These are phyloP conservation scores for Fusarium stilboides DNA, from an alignment of 2,329 filamentous ascomycete genomes.

Conservation along the genomic window DNA sequence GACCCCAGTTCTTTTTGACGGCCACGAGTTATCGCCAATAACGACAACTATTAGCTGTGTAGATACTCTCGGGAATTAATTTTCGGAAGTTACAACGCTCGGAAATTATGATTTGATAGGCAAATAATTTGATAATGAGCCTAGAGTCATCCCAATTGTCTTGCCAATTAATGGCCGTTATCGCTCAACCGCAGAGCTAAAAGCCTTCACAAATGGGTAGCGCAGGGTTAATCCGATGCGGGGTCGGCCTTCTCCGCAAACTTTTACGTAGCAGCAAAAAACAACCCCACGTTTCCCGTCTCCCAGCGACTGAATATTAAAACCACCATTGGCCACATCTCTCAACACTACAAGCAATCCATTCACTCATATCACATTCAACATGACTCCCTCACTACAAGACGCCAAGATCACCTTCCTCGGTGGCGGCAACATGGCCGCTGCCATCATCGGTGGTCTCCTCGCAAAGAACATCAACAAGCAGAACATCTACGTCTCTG, in stretches of 20 bases:
- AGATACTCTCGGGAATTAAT: no score
- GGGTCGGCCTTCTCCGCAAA: conserved; percentile 36
- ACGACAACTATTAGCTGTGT: no score
- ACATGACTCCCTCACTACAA: conserved; percentile 51
- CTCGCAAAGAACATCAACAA: conserved; percentile 60
- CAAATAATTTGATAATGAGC: no score
- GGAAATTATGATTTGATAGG: no score
- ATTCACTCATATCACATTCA: background rate
- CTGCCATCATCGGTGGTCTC: conserved; percentile 67
- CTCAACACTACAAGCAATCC: background rate
- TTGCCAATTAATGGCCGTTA: conserved; percentile 14
- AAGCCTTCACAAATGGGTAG: conserved; percentile 14
- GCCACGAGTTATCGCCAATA: no score
- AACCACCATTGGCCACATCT: background rate
- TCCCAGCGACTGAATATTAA: background rate
- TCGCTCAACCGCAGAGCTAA: conserved; percentile 25
- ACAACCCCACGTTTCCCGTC: conserved; percentile 23
- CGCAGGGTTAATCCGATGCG: conserved; percentile 43
- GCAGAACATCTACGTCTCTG: conserved; percentile 63
- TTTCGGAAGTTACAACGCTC: no score
- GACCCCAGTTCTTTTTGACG: no score
- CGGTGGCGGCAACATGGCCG: conserved; percentile 68
- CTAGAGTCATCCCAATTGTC: background rate
- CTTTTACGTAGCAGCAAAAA: conserved; percentile 34
- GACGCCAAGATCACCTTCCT: conserved; percentile 57